Percentiles rank a stretch among this genome's conserved stretches.
Evolutionary conservation across 2,329 filamentous ascomycete species (phyloP).

Genomic region (Blastomyces gilchristii): DNA sequence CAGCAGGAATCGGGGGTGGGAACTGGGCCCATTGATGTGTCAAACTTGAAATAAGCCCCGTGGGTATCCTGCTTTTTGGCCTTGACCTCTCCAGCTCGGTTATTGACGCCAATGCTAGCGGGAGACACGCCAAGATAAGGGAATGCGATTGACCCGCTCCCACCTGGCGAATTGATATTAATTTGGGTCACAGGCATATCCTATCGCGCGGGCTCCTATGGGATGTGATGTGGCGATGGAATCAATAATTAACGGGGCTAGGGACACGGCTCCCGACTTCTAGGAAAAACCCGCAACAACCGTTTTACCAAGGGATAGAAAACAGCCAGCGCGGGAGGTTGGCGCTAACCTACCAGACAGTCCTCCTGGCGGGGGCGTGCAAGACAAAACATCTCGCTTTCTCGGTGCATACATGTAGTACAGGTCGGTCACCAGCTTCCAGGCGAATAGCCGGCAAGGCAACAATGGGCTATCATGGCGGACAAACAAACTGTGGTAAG

Average conservation of each 20-base stretch:
- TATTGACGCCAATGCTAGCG: neutral
- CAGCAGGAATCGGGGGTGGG: neutral
- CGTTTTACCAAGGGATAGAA: neutral
- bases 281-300: neutral
- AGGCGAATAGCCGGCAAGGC: neutral
- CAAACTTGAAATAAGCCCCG: neutral
- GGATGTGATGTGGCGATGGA: neutral
- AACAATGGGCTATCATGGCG: neutral
- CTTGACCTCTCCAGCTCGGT: no score
- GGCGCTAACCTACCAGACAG: neutral
- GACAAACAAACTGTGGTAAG: neutral
- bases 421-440: no score
- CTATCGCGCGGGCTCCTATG: neutral
- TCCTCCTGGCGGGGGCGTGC: neutral
- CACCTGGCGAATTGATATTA: neutral
- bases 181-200: neutral
- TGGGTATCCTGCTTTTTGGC: neutral
- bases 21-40: conserved; percentile 1
- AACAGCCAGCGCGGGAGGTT: neutral
- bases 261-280: neutral
- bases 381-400: neutral
- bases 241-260: neutral
- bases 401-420: no score
- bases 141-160: neutral
- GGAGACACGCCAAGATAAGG: neutral